Evolutionary conservation across 106 monocot species (phyloP).

Genomic region (Apostasia ramifera): DNA sequence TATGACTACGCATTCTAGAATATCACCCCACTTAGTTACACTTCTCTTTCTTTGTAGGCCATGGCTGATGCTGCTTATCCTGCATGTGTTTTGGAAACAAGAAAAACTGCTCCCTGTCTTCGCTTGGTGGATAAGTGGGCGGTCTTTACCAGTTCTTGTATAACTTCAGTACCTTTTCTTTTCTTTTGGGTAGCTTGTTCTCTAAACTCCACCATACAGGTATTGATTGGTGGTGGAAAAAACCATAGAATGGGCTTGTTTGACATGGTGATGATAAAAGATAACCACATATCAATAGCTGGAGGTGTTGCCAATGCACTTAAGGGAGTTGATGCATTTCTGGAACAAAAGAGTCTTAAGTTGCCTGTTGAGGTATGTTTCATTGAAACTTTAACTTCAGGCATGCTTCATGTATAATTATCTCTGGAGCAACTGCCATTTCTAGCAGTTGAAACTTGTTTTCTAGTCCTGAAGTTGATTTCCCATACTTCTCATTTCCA

Average conservation of each 20-base stretch:
- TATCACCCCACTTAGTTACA: not conserved
- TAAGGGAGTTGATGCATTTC: conserved; percentile 67
- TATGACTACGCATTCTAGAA: not conserved
- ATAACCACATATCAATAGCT: conserved; percentile 94
- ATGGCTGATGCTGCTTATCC: conserved; percentile 91
- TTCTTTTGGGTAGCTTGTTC: conserved; percentile 2
- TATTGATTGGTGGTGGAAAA: conserved; percentile 95
- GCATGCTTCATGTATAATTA: too few relatives aligned
- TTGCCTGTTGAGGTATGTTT: conserved; percentile 76
- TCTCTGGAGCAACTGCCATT: too few relatives aligned
- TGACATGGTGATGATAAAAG: conserved; percentile 99
- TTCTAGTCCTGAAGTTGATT: too few relatives aligned
- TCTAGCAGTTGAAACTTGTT: too few relatives aligned
- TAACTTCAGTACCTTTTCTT: conserved; percentile 1
- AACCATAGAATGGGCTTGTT: conserved; percentile 96
- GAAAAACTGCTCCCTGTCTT: conserved; percentile 98
- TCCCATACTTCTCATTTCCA: too few relatives aligned
- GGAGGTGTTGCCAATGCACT: conserved; percentile 82
- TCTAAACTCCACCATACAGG: conserved; percentile 25
- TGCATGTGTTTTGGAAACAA: conserved; percentile 90
- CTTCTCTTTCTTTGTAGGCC: conserved; percentile 35
- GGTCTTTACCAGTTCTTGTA: conserved; percentile 44
- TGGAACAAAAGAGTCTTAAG: conserved; percentile 55
- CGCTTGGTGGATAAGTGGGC: conserved; percentile 99
- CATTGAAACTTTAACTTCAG: too few relatives aligned